phyloP scores from a whole-genome alignment of 2,329 filamentous ascomycete genomes.

The Botryotinia globosa region DNA sequence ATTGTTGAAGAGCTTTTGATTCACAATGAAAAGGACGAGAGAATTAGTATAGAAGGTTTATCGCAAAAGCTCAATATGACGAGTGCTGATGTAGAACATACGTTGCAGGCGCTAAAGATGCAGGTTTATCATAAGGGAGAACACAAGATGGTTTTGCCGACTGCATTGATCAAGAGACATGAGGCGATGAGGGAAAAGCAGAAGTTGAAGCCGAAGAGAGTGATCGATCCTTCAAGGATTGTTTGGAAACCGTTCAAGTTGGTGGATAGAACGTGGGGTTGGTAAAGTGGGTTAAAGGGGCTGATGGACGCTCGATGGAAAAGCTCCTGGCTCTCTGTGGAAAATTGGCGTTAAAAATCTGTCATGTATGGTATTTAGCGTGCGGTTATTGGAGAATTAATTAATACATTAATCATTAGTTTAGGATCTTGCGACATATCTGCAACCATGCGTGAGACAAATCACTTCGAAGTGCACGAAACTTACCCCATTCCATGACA shows the following conservation, averaged over 20 bases:
- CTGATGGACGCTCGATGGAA: not conserved
- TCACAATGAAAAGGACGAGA: slow-evolving; percentile 63
- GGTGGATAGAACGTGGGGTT: slow-evolving; percentile 89
- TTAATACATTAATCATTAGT: not conserved
- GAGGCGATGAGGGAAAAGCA: slow-evolving; percentile 73
- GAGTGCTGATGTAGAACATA: slow-evolving; percentile 94
- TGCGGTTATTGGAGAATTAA: not conserved
- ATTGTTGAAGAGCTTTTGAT: slow-evolving; percentile 84
- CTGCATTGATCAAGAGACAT: slow-evolving; percentile 66
- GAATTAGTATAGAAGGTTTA: slow-evolving; percentile 82
- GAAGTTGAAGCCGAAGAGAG: slow-evolving; percentile 71
- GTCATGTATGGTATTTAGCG: not conserved
- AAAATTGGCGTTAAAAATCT: not conserved
- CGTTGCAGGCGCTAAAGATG: slow-evolving; percentile 90
- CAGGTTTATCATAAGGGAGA: slow-evolving; percentile 93
- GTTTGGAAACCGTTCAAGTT: slow-evolving; percentile 96
- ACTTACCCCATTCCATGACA: not conserved
- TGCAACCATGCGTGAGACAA: not conserved
- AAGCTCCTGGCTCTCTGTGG: not conserved
- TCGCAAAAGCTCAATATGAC: slow-evolving; percentile 85
- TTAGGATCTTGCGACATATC: not conserved
- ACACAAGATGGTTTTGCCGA: slow-evolving; percentile 91
- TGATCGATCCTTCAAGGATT: slow-evolving; percentile 74
- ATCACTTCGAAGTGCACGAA: not conserved
- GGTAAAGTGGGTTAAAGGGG: slow-evolving; percentile 52